Percentiles rank a stretch among this genome's conserved stretches.
Evolutionary conservation across 805 yeast species (phyloP).

Genomic region (Wickerhamiella domercqiae): DNA sequence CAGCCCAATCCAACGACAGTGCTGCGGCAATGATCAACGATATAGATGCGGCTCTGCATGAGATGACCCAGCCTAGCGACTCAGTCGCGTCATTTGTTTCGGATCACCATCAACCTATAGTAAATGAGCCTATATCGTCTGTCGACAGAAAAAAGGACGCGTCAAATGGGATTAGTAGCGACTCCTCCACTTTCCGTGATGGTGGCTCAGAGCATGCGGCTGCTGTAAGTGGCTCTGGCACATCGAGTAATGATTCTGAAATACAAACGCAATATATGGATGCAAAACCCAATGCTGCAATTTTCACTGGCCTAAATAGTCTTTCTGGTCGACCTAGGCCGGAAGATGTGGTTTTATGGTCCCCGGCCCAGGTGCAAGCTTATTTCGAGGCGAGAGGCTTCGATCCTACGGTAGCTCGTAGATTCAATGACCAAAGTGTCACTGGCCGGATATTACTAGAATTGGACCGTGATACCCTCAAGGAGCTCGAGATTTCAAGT

Average conservation of each 20-base stretch:
- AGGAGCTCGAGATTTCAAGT: slow-evolving; percentile 80
- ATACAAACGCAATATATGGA: not conserved
- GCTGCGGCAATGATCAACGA: slow-evolving; percentile 14
- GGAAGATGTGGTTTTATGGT: slow-evolving; percentile 38
- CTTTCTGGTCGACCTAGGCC: slow-evolving; percentile 11
- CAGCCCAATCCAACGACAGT: not conserved
- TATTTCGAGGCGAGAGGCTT: slow-evolving; percentile 63
- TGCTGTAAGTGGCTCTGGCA: too few species aligned
- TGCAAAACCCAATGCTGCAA: not conserved
- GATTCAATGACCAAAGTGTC: slow-evolving; percentile 76
- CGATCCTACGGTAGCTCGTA: slow-evolving; percentile 56
- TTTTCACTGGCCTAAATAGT: not conserved
- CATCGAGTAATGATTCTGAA: too few species aligned
- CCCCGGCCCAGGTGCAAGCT: slow-evolving; percentile 70
- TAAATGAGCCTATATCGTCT: not conserved
- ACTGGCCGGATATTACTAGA: slow-evolving; percentile 76
- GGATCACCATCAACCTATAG: too few species aligned
- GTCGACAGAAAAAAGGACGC: too few species aligned
- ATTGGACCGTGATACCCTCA: slow-evolving; percentile 69
- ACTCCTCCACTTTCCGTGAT: too few species aligned
- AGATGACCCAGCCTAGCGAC: slow-evolving; percentile 10
- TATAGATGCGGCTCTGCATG: slow-evolving; percentile 28
- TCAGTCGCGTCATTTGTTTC: not conserved
- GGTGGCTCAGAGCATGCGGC: too few species aligned
- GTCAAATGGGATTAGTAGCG: too few species aligned